Evolutionary conservation across 352 stramenopile species (phyloP), one percentile per base, ranked within the genome.

Genomic region (Pythium sukuiense): DNA sequence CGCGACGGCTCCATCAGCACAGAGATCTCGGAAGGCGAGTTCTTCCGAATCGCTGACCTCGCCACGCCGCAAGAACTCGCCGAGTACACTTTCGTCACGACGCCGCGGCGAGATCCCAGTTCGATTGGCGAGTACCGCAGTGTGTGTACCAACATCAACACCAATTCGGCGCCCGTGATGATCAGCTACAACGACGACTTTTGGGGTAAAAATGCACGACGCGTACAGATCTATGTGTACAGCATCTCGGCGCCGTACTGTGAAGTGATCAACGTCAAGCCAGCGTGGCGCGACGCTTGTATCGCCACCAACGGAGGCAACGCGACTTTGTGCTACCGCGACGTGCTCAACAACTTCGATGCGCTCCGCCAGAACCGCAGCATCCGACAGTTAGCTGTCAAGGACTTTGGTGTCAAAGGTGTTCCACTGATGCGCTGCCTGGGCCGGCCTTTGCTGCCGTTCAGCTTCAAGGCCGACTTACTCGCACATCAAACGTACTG

Each of bases 401-500:
- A 63, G 26, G 81, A 88, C 37, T 81, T 83, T 30, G 81, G 81
- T 2, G 57, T 54, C 20, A 48, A 54, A 20, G 81, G 81, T 6
- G 64, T 77, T 43, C 74, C 81, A 0, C 87, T 88, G n/a, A 43
- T 89, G 20, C 74, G 77, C 18, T 89, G 81, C 41, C 59, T 67
- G n/a, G 76, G 76, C 18, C 75, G 81, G n/a, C 76, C 81, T 0
- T 50, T 72, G 7, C 33, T 46, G 0, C 46, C 63, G 3, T 87
- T 89, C 68, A 57, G 70, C n/a, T 89, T 79, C 62, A 78, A 85
- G 7, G 85, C 81, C 13, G 81, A 89, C 63, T 55, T 88, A 29
- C 74, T 89, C 69, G 71, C 82, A 6, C 68, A 81, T 8, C 75
- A 86, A 61, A 73, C 71, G 0, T 88, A 76, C 55, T 89, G 79